Conservation (phyloP, 768 basidiomycete species). For the Leccinum truebloodii region DNA sequence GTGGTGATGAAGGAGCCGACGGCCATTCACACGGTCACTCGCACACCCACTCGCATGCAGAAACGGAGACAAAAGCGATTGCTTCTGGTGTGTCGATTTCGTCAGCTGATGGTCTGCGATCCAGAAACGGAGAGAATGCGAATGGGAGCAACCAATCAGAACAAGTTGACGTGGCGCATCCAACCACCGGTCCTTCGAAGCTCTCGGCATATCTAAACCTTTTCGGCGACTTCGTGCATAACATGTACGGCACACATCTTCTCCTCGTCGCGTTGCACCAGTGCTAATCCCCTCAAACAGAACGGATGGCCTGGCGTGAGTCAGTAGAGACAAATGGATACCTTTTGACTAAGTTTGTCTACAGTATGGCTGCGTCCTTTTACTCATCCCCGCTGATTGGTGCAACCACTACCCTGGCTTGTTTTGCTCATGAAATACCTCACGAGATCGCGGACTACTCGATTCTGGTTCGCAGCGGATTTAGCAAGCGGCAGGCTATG, state of each 20-base stretch:
- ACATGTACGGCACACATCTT: slow-evolving; percentile 58
- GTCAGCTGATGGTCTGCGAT: slow-evolving; percentile 49
- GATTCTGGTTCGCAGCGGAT: slow-evolving; percentile 87
- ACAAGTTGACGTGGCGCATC: slow-evolving; percentile 23
- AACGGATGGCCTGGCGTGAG: slow-evolving; percentile 91
- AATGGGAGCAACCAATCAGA: slow-evolving; percentile 23
- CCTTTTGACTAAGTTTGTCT: slow-evolving; percentile 3
- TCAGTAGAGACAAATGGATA: slow-evolving; percentile 22
- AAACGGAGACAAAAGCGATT: slow-evolving; percentile 33
- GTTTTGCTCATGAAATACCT: slow-evolving; percentile 94
- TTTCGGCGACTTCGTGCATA: slow-evolving; percentile 92
- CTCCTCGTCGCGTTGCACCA: slow-evolving; percentile 14
- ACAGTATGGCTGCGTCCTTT: slow-evolving; percentile 93
- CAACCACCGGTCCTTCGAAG: slow-evolving; percentile 63
- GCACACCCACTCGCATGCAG: slow-evolving; percentile 53
- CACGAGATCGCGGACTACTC: slow-evolving; percentile 98
- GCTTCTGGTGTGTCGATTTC: slow-evolving; percentile 49
- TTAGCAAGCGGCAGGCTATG: slow-evolving; percentile 91
- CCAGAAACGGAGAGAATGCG: slow-evolving; percentile 39
- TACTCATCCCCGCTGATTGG: slow-evolving; percentile 94
- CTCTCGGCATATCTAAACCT: slow-evolving; percentile 91
- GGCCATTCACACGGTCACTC: slow-evolving; percentile 57
- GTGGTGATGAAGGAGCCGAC: slow-evolving; percentile 52
- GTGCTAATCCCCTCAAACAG: slow-evolving; percentile 38
- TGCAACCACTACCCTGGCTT: slow-evolving; percentile 92